These are phyloP conservation scores for Aspergillus viridinutans DNA, from an alignment of 2,329 filamentous ascomycete genomes.

Conservation along the genomic window DNA sequence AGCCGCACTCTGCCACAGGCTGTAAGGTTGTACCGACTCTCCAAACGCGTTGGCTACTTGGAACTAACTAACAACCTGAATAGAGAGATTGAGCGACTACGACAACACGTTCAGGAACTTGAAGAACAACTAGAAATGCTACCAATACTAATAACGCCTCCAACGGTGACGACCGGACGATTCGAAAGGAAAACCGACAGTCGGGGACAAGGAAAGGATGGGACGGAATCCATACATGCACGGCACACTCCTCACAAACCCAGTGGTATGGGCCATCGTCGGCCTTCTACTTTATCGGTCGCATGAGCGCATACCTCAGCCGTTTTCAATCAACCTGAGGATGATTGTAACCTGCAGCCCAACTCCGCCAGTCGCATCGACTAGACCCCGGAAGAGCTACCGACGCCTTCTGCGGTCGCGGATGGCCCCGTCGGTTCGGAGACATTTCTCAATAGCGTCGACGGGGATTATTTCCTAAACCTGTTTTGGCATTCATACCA, in stretches of 20 bases:
- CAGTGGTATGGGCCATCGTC: conserved; percentile 46
- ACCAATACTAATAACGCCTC: conserved; percentile 8
- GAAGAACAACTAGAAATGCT: conserved; percentile 30
- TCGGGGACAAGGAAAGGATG: conserved; percentile 26
- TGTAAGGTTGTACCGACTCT: background rate
- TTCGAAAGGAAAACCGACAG: conserved; percentile 1
- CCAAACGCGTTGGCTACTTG: background rate
- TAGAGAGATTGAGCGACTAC: conserved; percentile 27
- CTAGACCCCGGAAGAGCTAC: conserved; percentile 1
- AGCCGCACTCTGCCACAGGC: background rate
- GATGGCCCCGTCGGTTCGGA: conserved; percentile 8
- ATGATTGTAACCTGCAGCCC: conserved; percentile 27
- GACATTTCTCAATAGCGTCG: conserved; percentile 32
- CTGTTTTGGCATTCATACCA: conserved; percentile 50
- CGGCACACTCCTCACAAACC: conserved; percentile 24
- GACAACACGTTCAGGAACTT: conserved; percentile 29
- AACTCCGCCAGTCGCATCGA: conserved; percentile 18
- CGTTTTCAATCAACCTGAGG: conserved; percentile 30
- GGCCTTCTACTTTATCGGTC: conserved; percentile 43
- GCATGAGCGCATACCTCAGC: conserved; percentile 38
- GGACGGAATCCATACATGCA: conserved; percentile 39
- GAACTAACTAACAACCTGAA: background rate
- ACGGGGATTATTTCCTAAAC: conserved; percentile 48
- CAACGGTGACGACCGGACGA: conserved; percentile 3
- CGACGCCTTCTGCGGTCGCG: conserved; percentile 7